Conservation (phyloP, 2,329 filamentous ascomycete species). For the Ceratocystis lukuohia region DNA sequence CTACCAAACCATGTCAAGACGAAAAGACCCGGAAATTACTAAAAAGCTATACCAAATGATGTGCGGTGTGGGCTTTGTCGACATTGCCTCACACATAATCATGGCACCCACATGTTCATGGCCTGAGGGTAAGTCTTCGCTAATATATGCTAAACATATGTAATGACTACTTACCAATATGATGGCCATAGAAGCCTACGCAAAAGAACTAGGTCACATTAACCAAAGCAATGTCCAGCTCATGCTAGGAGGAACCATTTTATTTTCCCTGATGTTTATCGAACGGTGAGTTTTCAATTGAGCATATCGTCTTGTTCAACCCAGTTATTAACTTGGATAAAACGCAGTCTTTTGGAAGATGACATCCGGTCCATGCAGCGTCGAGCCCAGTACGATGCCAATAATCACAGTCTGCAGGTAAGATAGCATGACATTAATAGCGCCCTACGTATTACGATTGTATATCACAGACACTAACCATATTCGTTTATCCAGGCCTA, state of each 20-base stretch:
- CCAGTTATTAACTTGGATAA: background rate
- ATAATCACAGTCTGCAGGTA: background rate
- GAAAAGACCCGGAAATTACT: constrained; percentile 54
- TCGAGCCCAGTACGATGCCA: background rate
- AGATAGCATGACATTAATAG: background rate
- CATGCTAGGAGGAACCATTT: background rate
- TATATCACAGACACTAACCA: background rate
- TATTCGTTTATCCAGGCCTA: background rate
- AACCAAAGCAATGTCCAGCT: background rate
- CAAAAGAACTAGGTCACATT: background rate
- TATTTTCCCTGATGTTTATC: background rate
- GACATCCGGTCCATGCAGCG: background rate
- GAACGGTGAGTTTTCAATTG: background rate
- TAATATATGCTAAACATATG: background rate
- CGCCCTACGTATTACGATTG: background rate
- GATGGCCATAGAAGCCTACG: background rate
- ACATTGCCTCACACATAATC: constrained; percentile 31
- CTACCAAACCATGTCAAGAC: constrained; percentile 39
- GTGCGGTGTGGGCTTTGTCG: constrained; percentile 49
- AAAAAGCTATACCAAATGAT: constrained; percentile 47
- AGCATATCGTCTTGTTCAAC: background rate
- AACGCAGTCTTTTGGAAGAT: background rate
- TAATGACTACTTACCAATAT: background rate
- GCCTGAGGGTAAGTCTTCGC: background rate
- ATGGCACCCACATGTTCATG: background rate